Evolutionary conservation across 805 yeast genomes (phyloP).

Genomic region (Kazachstania kunashirensis): DNA sequence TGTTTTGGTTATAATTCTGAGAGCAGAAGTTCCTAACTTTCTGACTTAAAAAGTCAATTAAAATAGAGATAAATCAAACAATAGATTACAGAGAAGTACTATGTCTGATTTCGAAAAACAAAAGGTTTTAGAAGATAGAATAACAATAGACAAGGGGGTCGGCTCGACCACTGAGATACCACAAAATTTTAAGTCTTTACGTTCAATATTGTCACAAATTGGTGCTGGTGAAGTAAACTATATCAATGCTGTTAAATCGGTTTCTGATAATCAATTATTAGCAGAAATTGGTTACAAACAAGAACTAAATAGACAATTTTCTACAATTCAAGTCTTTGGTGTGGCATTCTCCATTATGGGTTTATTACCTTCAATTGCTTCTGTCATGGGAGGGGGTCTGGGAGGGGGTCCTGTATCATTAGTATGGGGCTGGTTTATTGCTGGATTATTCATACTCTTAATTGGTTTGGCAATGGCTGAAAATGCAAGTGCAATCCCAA

Average conservation of each 20-base stretch:
- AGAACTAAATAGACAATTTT: constrained; percentile 52
- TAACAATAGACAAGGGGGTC: neutral
- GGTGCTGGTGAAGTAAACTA: constrained; percentile 23
- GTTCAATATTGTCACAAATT: constrained; percentile 13
- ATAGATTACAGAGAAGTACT: too few species aligned
- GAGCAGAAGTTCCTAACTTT: too few species aligned
- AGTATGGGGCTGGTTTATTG: constrained; percentile 66
- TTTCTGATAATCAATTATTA: constrained; percentile 16
- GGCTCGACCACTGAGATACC: neutral
- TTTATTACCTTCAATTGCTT: constrained; percentile 52
- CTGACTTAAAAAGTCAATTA: too few species aligned
- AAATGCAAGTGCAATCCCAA: constrained; percentile 59
- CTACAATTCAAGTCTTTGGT: constrained; percentile 57
- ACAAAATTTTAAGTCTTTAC: constrained; percentile 1
- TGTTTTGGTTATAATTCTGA: too few species aligned
- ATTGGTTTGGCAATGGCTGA: constrained; percentile 60
- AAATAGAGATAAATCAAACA: too few species aligned
- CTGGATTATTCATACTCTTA: constrained; percentile 41
- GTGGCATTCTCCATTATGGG: constrained; percentile 70
- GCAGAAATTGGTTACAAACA: constrained; percentile 56
- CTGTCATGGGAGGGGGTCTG: constrained; percentile 44
- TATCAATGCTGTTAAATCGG: constrained; percentile 15
- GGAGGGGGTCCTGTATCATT: constrained; percentile 51
- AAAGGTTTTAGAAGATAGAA: neutral
- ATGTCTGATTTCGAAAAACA: neutral